phyloP scores from a whole-genome alignment of 768 basidiomycete genomes.

The Russula vinacea region DNA sequence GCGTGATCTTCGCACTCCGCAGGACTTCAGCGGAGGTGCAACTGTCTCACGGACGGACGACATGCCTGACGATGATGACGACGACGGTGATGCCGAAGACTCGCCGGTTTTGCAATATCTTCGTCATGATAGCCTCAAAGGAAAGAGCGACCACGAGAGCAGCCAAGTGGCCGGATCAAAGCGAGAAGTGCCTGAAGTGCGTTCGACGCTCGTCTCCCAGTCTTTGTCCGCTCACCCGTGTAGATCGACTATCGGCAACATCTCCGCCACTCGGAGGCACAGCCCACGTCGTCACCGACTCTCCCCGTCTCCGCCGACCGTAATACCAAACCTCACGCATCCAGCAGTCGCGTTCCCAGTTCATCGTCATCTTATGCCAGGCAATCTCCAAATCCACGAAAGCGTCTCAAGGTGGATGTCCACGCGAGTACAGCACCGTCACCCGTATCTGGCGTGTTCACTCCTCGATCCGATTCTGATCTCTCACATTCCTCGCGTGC shows the following conservation, averaged over 20 bases:
- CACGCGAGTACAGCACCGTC: constrained; percentile 3
- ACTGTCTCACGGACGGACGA: constrained; percentile 39
- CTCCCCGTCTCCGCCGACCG: constrained; percentile 36
- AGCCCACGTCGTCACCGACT: constrained; percentile 20
- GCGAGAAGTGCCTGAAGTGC: constrained; percentile 29
- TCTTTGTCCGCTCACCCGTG: background rate
- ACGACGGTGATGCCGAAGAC: constrained; percentile 28
- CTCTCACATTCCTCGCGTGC: constrained; percentile 5
- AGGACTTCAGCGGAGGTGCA: constrained; percentile 45
- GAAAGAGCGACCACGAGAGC: constrained; percentile 26
- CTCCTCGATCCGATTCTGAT: constrained; percentile 14
- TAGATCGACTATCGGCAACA: constrained; percentile 32
- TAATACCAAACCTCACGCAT: constrained; percentile 27
- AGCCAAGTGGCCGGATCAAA: constrained; percentile 19
- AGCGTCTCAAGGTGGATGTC: constrained; percentile 21
- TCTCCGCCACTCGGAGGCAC: constrained; percentile 19
- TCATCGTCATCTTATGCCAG: constrained; percentile 13
- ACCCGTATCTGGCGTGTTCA: constrained; percentile 13
- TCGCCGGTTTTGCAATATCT: constrained; percentile 16
- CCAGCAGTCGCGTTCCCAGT: constrained; percentile 26
- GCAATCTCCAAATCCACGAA: constrained; percentile 24
- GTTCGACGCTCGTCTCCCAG: constrained; percentile 25
- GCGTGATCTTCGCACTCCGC: constrained; percentile 47
- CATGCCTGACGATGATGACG: constrained; percentile 38
- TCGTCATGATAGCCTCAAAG: constrained; percentile 27